Conservation (phyloP, 768 basidiomycete genomes). For the Boletus tomentosulus region DNA sequence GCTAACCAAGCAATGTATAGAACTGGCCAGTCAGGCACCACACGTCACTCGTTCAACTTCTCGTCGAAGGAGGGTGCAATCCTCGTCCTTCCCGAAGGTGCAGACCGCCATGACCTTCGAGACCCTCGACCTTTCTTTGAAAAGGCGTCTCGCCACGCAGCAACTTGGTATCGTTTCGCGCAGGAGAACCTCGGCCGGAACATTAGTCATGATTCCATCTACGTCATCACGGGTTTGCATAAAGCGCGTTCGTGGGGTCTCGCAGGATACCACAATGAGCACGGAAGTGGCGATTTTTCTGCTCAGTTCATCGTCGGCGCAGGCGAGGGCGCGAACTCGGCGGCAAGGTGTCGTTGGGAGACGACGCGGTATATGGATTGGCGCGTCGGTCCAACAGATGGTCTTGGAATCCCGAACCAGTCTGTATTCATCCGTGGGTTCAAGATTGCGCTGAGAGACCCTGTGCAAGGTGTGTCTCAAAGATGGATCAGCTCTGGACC, state of each 20-base stretch:
- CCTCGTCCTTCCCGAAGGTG: constrained; percentile 34
- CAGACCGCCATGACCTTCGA: constrained; percentile 23
- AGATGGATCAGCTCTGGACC: neutral
- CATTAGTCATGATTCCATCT: constrained; percentile 30
- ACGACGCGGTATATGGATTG: constrained; percentile 15
- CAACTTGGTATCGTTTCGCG: constrained; percentile 31
- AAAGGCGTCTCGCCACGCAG: constrained; percentile 24
- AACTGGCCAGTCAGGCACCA: neutral
- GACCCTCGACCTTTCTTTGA: constrained; percentile 24
- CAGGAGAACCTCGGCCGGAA: constrained; percentile 23
- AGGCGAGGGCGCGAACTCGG: constrained; percentile 6
- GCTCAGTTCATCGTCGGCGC: constrained; percentile 14
- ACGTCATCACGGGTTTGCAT: constrained; percentile 30
- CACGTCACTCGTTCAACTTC: constrained; percentile 11
- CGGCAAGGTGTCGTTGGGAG: constrained; percentile 16
- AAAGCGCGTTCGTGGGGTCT: constrained; percentile 29
- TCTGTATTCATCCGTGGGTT: constrained; percentile 30
- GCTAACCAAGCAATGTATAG: neutral
- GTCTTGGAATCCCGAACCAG: constrained; percentile 19
- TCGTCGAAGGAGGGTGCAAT: constrained; percentile 29
- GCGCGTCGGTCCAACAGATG: constrained; percentile 16
- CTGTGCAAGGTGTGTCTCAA: constrained; percentile 10
- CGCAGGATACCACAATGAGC: constrained; percentile 18
- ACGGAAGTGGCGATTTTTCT: neutral
- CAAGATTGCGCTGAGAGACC: constrained; percentile 24